Percentiles rank a stretch among this genome's conserved stretches.
phyloP scores from a whole-genome alignment of 345 rosid genomes.

The Brassica carinata region DNA sequence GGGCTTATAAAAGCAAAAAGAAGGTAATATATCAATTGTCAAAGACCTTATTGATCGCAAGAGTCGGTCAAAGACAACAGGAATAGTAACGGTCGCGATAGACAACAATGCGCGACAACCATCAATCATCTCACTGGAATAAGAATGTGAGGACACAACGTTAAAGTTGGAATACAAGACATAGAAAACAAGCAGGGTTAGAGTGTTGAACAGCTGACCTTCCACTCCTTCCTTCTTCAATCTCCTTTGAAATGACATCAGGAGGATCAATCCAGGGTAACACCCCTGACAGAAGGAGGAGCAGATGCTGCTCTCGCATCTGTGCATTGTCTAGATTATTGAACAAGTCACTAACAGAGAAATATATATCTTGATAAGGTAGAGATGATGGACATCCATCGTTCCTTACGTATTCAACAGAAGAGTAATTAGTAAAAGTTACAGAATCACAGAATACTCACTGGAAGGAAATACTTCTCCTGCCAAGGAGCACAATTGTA shows the following conservation, averaged over 20 bases:
- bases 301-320: conserved; percentile 78
- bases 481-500: conserved; percentile 87
- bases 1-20: conserved; percentile 3
- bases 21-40: neutral
- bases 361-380: conserved; percentile 29
- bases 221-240: conserved; percentile 87
- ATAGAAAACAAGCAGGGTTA: conserved; percentile 31
- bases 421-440: conserved; percentile 13
- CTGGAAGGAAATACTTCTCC: conserved; percentile 80
- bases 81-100: conserved; percentile 73
- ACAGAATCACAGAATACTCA: conserved; percentile 42
- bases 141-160: conserved; percentile 32
- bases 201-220: conserved; percentile 54
- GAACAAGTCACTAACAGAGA: conserved; percentile 41
- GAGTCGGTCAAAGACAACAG: conserved; percentile 74
- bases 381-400: conserved; percentile 8
- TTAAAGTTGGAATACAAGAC: conserved; percentile 29
- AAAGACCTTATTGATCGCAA: conserved; percentile 79
- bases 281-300: conserved; percentile 82
- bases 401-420: conserved; percentile 20
- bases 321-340: conserved; percentile 65
- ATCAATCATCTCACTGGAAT: conserved; percentile 90
- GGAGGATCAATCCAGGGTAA: conserved; percentile 93
- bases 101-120: conserved; percentile 94
- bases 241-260: conserved; percentile 68